A percentile compares a stretch with the other conserved stretches of the same genome.
Evolutionary conservation across 257 asterid species (phyloP).

Genomic region (Catharanthus roseus): DNA sequence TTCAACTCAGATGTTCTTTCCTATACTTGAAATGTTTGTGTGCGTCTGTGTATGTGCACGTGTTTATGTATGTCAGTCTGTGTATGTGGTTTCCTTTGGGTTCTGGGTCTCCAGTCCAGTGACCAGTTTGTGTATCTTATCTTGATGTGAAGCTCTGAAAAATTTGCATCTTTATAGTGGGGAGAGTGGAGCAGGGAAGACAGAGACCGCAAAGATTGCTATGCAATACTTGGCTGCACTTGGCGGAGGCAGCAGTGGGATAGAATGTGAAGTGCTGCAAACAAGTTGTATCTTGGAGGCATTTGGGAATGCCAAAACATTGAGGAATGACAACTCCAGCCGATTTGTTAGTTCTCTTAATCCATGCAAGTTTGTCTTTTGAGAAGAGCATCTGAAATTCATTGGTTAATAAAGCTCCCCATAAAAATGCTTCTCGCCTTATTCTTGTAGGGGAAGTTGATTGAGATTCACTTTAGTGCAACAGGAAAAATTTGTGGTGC

Average conservation of each 20-base stretch:
- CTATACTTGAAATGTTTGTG: too few species aligned
- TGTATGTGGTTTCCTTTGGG: too few species aligned
- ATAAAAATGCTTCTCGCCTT: neutral
- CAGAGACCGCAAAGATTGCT: slow-evolving; percentile 83
- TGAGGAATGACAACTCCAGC: slow-evolving; percentile 74
- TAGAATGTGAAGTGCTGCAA: slow-evolving; percentile 68
- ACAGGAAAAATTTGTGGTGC: slow-evolving; percentile 76
- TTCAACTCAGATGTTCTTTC: slow-evolving; percentile 10
- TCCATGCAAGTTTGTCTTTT: slow-evolving; percentile 8
- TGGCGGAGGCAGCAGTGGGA: slow-evolving; percentile 62
- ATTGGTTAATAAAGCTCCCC: neutral
- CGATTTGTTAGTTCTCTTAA: slow-evolving; percentile 70
- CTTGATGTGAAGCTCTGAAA: slow-evolving; percentile 4
- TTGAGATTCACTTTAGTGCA: slow-evolving; percentile 65
- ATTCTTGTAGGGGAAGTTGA: slow-evolving; percentile 67
- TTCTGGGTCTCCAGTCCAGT: too few species aligned
- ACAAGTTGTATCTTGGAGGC: slow-evolving; percentile 82
- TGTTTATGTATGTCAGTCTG: too few species aligned
- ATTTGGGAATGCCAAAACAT: slow-evolving; percentile 96
- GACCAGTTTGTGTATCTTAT: slow-evolving; percentile 9
- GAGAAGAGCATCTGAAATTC: neutral
- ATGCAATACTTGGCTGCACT: slow-evolving; percentile 79
- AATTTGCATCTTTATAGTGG: slow-evolving; percentile 51
- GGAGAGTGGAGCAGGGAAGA: slow-evolving; percentile 97
- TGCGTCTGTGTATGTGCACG: too few species aligned